phyloP scores from a whole-genome alignment of 129 eudicot species.

The Saussurea involucrata region DNA sequence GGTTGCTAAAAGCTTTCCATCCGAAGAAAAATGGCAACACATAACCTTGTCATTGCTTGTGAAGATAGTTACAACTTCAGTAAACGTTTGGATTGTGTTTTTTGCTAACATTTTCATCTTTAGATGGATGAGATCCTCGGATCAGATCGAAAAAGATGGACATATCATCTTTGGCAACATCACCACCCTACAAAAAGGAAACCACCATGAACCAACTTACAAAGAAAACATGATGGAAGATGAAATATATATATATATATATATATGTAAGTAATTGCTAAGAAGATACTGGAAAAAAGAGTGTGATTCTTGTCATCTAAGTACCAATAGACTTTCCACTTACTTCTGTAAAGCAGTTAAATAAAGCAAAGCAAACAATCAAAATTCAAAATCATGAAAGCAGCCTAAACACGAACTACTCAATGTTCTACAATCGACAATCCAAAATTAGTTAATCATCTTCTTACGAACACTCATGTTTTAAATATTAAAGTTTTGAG shows the following conservation, averaged over 20 bases:
- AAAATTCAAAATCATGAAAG: not conserved
- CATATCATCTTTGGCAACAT: not conserved
- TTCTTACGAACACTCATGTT: not conserved
- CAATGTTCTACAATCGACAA: not conserved
- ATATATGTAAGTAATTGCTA: not conserved
- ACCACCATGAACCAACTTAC: not conserved
- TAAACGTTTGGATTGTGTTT: not conserved
- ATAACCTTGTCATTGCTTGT: constrained; percentile 22
- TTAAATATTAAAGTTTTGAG: too few relatives aligned
- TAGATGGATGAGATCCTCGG: not conserved
- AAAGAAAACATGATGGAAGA: not conserved
- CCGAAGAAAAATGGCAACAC: constrained; percentile 30
- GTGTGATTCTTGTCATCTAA: not conserved
- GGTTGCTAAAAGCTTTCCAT: constrained; percentile 28
- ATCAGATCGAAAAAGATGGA: too few relatives aligned
- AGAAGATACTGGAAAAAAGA: too few relatives aligned
- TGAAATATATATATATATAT: not conserved
- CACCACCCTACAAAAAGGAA: not conserved
- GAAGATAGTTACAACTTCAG: constrained; percentile 12
- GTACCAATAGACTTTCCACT: not conserved
- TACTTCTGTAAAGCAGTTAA: not conserved
- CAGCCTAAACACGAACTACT: not conserved
- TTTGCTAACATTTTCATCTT: too few relatives aligned
- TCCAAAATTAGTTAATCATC: not conserved
- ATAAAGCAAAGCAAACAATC: not conserved